phyloP scores from a whole-genome alignment of 345 rosid species.

The Eucalyptus leucophloia region DNA sequence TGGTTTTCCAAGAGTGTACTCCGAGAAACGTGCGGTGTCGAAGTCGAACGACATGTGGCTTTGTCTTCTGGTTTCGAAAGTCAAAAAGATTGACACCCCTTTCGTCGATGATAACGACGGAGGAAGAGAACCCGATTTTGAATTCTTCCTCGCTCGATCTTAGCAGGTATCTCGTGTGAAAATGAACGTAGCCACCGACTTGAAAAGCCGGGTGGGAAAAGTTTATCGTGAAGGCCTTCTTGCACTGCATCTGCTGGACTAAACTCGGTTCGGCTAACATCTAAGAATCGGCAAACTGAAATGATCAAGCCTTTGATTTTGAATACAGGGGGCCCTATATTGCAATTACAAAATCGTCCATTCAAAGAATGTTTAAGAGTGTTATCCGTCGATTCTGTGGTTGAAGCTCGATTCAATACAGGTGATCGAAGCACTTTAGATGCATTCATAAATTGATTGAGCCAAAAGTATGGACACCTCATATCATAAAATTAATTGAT shows the following conservation, averaged over 20 bases:
- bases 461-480: not conserved
- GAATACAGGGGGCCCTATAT: not conserved
- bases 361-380: not conserved
- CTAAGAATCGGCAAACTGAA: not conserved
- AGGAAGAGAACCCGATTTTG: not conserved
- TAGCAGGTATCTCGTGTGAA: not conserved
- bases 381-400: fast-evolving
- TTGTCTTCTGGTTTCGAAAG: not conserved
- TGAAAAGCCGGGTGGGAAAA: not conserved
- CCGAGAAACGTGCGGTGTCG: not conserved
- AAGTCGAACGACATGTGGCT: not conserved
- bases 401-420: not conserved
- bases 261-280: not conserved
- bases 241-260: not conserved
- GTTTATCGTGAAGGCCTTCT: not conserved
- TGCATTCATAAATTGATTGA: not conserved
- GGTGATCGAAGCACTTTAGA: not conserved
- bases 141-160: not conserved
- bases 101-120: not conserved
- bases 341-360: not conserved
- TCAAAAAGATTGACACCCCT: not conserved
- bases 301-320: not conserved
- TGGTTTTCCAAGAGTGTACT: not conserved
- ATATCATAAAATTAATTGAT: not conserved
- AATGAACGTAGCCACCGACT: not conserved